Evolutionary conservation across 345 rosid genomes (phyloP), one percentile per base, ranked within the genome.

Genomic region (Euclidium syriacum): DNA sequence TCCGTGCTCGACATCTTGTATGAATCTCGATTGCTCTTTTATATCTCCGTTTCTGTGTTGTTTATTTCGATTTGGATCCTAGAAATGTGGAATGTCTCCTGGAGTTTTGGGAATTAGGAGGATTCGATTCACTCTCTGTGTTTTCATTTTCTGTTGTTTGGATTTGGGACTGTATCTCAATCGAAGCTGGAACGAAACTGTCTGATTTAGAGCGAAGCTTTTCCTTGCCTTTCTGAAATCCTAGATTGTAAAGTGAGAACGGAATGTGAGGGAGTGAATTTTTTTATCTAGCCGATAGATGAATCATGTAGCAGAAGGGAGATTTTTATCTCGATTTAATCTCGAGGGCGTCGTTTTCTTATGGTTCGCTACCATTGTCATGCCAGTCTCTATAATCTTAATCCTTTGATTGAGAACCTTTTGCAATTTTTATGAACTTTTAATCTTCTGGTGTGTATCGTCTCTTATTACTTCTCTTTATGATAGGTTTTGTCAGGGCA

Each of bases 1-100:
- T 86, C 52, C 81, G 85, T 15, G 80, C 85, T 73, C 84, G 95
- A 42, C 87, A 82, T 48, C 78, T 80, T 52, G 88, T 85, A 55
- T 74, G 85, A 23, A 25, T 62, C 70, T 63, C 27, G 0, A 7
- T 27, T 27, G 20, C 62, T 54, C 50, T 35, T 35, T 17, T 33
- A 29, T 23, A 19, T 32, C 9, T 58, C 36, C 26, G 14, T 35
- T 67, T 49, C n/a, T 8, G 23, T 20, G 40, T 63, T 30, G 55
- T 44, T 35, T 33, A 25, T 3, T 33, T 46, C 0, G 15, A 5
- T 39, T 17, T 39, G 10, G 15, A 35, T 68, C 8, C 7, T 14
- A 40, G 30, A 64, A 64, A 52, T 51, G 40, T 9, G 48, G 12
- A 32, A 12, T 34, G 46, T 57, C 50, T 70, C 68, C 35, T 35